Evolutionary conservation across 345 rosid genomes (phyloP).

Genomic region (Camelina laxa): DNA sequence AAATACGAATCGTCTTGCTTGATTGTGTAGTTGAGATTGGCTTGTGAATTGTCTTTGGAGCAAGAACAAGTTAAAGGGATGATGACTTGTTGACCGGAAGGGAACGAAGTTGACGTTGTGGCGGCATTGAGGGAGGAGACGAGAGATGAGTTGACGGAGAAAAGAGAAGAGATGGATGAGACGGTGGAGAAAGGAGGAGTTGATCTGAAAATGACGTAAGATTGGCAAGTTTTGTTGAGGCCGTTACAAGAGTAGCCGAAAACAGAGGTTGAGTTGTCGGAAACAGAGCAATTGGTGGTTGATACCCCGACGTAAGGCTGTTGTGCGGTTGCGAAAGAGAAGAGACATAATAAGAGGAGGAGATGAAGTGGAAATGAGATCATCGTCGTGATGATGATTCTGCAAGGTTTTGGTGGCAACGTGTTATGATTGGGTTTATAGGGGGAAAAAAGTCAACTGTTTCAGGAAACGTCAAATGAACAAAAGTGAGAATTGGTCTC

Average conservation of each 20-base stretch:
- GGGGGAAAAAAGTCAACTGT: constrained; percentile 22
- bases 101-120: constrained; percentile 45
- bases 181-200: constrained; percentile 55
- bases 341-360: constrained; percentile 29
- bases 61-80: constrained; percentile 80
- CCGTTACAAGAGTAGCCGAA: constrained; percentile 85
- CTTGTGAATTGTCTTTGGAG: constrained; percentile 55
- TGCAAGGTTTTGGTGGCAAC: constrained; percentile 3
- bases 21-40: constrained; percentile 57
- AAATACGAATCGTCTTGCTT: constrained; percentile 35
- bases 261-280: constrained; percentile 49
- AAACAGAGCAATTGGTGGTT: constrained; percentile 51
- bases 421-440: background rate
- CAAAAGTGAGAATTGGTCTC: background rate
- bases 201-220: constrained; percentile 71
- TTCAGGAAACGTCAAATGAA: constrained; percentile 24
- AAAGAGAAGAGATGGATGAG: constrained; percentile 59
- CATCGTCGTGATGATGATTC: constrained; percentile 22
- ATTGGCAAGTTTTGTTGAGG: constrained; percentile 57
- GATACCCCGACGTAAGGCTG: constrained; percentile 64
- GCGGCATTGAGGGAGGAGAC: constrained; percentile 56
- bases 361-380: constrained; percentile 6
- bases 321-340: constrained; percentile 54
- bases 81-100: constrained; percentile 52
- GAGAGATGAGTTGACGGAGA: constrained; percentile 53